phyloP scores from a whole-genome alignment of 2,329 filamentous ascomycete species.

The Diaporthe eres region DNA sequence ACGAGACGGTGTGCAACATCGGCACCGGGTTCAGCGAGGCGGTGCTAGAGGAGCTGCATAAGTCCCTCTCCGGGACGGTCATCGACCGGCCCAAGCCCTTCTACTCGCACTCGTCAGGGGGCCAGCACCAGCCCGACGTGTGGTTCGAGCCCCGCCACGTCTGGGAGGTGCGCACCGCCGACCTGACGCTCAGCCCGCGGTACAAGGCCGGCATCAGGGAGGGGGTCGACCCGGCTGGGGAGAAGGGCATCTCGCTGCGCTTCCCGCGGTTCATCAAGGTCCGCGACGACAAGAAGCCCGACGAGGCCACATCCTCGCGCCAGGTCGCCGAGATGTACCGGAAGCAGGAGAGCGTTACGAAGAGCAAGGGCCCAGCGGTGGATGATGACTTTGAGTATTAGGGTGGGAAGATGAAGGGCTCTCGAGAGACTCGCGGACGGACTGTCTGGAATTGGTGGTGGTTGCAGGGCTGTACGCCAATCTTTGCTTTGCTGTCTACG shows the following conservation, averaged over 20 bases:
- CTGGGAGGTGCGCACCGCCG: conserved; percentile 98
- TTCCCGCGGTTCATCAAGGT: conserved; percentile 95
- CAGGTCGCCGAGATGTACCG: conserved; percentile 98
- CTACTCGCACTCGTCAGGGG: conserved; percentile 86
- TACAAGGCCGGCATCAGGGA: conserved; percentile 93
- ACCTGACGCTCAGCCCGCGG: conserved; percentile 90
- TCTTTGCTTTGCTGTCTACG: neutral
- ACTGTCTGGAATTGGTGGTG: neutral
- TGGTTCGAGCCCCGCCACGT: conserved; percentile 97
- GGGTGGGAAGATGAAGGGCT: neutral
- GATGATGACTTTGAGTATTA: conserved; percentile 99
- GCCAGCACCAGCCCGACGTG: conserved; percentile 95
- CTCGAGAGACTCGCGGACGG: neutral
- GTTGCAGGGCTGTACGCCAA: neutral
- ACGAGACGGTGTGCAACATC: conserved; percentile 98
- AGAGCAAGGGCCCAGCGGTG: conserved; percentile 86
- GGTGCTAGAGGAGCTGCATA: conserved; percentile 89
- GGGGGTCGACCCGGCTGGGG: conserved; percentile 78
- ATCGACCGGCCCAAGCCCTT: conserved; percentile 96
- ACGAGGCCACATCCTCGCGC: conserved; percentile 85
- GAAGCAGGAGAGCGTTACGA: conserved; percentile 91
- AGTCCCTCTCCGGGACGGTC: conserved; percentile 79
- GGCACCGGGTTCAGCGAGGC: conserved; percentile 97
- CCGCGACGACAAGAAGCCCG: conserved; percentile 95
- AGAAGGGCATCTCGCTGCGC: conserved; percentile 86